Evolutionary conservation across 495 filamentous ascomycete genomes (phyloP).

Genomic region (Stereocaulon alpinum): DNA sequence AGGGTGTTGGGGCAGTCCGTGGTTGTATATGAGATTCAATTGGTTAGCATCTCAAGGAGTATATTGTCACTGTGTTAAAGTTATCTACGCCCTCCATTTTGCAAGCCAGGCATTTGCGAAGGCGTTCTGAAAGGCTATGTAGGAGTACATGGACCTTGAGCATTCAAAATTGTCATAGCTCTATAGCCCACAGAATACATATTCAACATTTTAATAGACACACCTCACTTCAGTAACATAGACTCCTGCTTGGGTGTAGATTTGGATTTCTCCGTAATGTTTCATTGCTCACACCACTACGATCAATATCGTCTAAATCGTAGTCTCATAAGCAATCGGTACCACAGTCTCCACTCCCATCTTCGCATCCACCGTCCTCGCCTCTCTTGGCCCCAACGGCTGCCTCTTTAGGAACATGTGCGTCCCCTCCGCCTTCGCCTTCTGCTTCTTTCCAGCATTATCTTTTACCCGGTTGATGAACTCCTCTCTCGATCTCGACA

Average conservation of each 20-base stretch:
- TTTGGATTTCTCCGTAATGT: background rate
- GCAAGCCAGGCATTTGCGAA: no score
- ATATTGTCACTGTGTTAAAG: no score
- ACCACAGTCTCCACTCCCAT: conserved; percentile 81
- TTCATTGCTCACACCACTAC: background rate
- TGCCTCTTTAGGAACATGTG: conserved; percentile 87
- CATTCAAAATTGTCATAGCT: background rate
- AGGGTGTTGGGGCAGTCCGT: no score
- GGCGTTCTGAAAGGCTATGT: background rate
- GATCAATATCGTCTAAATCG: conserved; percentile 63
- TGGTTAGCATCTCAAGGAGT: no score
- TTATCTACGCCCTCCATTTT: no score
- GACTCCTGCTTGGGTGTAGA: background rate
- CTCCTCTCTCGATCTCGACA: conserved; percentile 86
- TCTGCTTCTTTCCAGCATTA: conserved; percentile 81
- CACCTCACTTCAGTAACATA: background rate
- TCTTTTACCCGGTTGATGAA: conserved; percentile 94
- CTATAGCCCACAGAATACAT: background rate
- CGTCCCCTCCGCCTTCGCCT: conserved; percentile 82
- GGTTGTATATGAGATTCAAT: no score
- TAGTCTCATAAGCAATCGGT: conserved; percentile 93
- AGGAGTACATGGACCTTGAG: background rate
- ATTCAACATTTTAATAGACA: background rate
- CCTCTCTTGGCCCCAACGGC: conserved; percentile 67
- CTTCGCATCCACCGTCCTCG: conserved; percentile 62